Base-by-base conservation (phyloP, 139 green algal species). In the Chlamydomonas incerta region DNA sequence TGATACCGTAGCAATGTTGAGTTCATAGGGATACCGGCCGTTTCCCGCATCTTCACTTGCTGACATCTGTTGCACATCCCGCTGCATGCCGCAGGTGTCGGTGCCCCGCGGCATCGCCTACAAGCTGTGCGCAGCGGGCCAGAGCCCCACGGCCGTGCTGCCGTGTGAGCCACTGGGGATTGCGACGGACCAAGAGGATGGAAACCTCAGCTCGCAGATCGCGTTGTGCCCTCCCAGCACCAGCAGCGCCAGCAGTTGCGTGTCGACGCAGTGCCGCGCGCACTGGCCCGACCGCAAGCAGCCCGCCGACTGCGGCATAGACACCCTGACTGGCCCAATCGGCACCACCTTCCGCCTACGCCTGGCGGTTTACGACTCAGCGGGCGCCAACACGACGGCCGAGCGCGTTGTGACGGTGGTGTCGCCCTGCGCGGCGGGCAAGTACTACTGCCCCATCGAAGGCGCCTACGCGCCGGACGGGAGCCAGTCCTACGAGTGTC, bases 231-330 rank as follows among this genome's bases (percentile, higher is more conserved):
- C 73, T 31, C 73, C 73, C 6, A 21, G 21, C 18, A 31, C 50
- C 73, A 52, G 73, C 52, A n/a, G 50, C 50, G 55, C 55, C 55
- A 20, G 9, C 11, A 10, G 9, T 10, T 60, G 41, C 41, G 41
- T 50, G 41, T n/a, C 13, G 1, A 79, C 34, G 14, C 72, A 79
- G 72, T 79, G 73, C 50, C 73, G 73, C 18, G 50, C 50, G n/a
- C 73, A 80, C 52, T 26, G 21, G 50, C n/a, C 73, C 6, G 50
- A 60, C 52, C 73, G 73, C 50, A 80, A 80, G 73, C 52, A 80
- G 73, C 73, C 73, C 15, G 20, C 33, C 26, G 73, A 80, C 14
- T 80, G 73, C 50, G 73, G 73, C 18, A 18, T 80, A 0, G 73
- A 80, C 52, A 80, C 73, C 17, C 50, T 26, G 0, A 52, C 52